These are phyloP conservation scores for Sequoiadendron giganteum DNA, from an alignment of 75 land plant genomes.

Conservation along the genomic window DNA sequence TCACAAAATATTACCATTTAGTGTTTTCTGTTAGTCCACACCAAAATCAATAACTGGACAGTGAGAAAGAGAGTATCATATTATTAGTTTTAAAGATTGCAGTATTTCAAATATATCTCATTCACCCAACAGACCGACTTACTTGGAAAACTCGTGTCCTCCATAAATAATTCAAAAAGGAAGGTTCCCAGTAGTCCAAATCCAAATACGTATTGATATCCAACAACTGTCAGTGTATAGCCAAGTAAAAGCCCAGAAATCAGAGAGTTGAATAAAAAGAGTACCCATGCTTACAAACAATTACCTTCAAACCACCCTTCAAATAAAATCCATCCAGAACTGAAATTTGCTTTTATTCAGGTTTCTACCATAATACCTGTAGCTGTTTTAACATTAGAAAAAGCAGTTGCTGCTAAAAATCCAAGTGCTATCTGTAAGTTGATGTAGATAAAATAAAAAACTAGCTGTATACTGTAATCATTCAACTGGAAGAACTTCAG, in stretches of 20 bases:
- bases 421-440: conserved; percentile 83
- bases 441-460: conserved; percentile 79
- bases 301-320: background rate
- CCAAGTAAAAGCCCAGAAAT: background rate
- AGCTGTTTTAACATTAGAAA: conserved; percentile 74
- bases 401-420: conserved; percentile 67
- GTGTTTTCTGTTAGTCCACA: background rate
- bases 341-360: background rate
- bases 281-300: background rate
- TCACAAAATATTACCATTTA: background rate
- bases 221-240: conserved; percentile 53
- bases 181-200: conserved; percentile 70
- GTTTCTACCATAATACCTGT: conserved; percentile 49
- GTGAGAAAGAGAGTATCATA: background rate
- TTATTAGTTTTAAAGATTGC: background rate
- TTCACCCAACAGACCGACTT: conserved; percentile 23
- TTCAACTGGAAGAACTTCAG: conserved; percentile 78
- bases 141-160: conserved; percentile 78
- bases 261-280: background rate
- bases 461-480: conserved; percentile 74
- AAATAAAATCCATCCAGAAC: background rate
- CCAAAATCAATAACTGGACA: background rate
- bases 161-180: conserved; percentile 65
- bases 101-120: background rate
- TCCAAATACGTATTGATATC: conserved; percentile 78